phyloP scores from a whole-genome alignment of 768 basidiomycete species.

The Calocera cornea region DNA sequence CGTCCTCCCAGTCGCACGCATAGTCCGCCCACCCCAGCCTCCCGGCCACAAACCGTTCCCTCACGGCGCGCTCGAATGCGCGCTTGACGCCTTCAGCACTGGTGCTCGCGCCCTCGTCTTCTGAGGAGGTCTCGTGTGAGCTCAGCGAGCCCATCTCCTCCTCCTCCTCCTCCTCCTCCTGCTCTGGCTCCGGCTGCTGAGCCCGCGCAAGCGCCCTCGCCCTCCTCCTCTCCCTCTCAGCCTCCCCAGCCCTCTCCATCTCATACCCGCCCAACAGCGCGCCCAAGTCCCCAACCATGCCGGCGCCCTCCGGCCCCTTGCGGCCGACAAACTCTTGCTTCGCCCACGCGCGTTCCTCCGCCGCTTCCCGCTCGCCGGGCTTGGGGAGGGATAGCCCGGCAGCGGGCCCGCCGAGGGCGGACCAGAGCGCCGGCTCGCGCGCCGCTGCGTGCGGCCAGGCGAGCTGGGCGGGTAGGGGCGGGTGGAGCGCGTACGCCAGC shows the following conservation, averaged over 20 bases:
- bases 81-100: background rate
- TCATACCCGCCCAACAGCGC: background rate
- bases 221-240: background rate
- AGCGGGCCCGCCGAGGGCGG: background rate
- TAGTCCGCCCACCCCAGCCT: background rate
- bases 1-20: background rate
- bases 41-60: background rate
- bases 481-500: background rate
- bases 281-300: background rate
- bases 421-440: background rate
- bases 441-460: background rate
- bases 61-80: background rate
- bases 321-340: background rate
- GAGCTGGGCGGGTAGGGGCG: background rate
- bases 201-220: background rate
- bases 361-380: background rate
- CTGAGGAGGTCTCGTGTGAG: background rate
- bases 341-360: background rate
- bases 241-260: background rate
- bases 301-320: background rate
- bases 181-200: background rate
- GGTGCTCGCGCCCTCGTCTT: background rate
- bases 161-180: background rate
- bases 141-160: background rate
- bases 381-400: background rate